phyloP scores from a whole-genome alignment of 2,329 filamentous ascomycete genomes.

The Metarhizium sp. region DNA sequence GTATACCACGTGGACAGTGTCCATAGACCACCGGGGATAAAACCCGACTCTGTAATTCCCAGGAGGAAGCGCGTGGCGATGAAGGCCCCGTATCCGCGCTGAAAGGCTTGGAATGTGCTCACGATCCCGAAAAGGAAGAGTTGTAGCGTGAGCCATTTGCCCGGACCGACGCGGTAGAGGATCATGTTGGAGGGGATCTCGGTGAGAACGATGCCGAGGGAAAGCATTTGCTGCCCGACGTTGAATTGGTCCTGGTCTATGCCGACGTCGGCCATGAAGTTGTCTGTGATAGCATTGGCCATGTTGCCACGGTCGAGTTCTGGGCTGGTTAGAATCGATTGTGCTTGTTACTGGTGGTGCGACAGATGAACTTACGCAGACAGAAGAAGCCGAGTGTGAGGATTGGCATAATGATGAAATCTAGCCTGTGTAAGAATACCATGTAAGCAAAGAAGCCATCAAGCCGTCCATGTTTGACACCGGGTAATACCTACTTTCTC shows the following conservation, averaged over 20 bases:
- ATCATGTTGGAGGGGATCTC: conserved; percentile 30
- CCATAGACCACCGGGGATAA: conserved; percentile 42
- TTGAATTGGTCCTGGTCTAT: conserved; percentile 44
- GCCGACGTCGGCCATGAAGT: conserved; percentile 39
- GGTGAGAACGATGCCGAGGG: conserved; percentile 37
- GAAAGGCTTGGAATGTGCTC: conserved; percentile 45
- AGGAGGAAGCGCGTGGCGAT: conserved; percentile 41
- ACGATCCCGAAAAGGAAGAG: conserved; percentile 44
- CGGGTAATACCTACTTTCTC: conserved; percentile 21
- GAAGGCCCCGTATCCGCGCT: conserved; percentile 35
- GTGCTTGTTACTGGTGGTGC: background rate
- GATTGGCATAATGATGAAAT: conserved; percentile 32
- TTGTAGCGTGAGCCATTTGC: conserved; percentile 44
- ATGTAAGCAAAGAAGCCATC: background rate
- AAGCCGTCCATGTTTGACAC: background rate
- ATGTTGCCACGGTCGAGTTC: conserved; percentile 33
- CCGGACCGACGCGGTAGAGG: conserved; percentile 28
- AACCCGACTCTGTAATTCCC: conserved; percentile 43
- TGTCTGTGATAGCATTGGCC: conserved; percentile 37
- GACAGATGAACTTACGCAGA: conserved; percentile 21
- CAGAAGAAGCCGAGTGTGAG: conserved; percentile 33
- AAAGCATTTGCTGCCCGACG: conserved; percentile 40
- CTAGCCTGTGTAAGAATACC: conserved; percentile 17
- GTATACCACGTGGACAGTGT: conserved; percentile 48
- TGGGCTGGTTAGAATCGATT: conserved; percentile 6